Base-by-base conservation (phyloP, 192 early-diverging fungal species). In the Dissophora ornata region DNA sequence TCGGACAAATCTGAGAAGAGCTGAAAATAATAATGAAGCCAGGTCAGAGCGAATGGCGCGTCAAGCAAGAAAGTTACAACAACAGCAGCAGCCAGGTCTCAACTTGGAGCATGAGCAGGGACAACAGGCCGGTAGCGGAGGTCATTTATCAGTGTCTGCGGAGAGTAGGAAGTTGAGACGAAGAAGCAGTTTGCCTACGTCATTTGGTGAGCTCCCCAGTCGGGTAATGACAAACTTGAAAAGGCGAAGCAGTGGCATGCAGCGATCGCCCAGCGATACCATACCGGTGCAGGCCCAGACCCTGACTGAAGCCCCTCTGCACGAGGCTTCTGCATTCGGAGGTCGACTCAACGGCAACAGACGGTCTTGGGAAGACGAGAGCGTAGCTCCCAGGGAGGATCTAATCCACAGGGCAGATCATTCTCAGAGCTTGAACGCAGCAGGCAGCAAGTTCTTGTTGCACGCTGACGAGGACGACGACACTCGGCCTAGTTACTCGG, bases 151-250 rank as follows among this genome's bases (percentile, higher is more conserved):
- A 13, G 47, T 44, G 28, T 41, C 57, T 4, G 16, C 34, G 16
- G 56, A 51, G 22, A 62, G 57, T 18, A 42, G 70, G 24, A 75
- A 75, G 45, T 42, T 61, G 18, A 22, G 63, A 40, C 40, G 71
- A 30, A 47, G 71, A 57, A 75, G 71, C 28, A 75, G 71, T 24
- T 56, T 75, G 36, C 71, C 71, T 1, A 56, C 45, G 3, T 65
- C 62, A 2, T 61, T 75, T 55, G 51, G 33, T 36, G 58, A 61
- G 7, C 29, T 22, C 2, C 62, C 62, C 4, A 44, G 25, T 19
- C 34, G 42, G 4, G 21, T 59, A 3, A 1, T 45, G 29, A 58
- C 62, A 1, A 28, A 46, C 2, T 46, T 53, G 12, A 64, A 52
- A 18, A 34, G 62, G 38, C 45, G 70, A 21, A 65, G 57, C 36